These are phyloP conservation scores for Daldinia caldariorum DNA, from an alignment of 495 filamentous ascomycete genomes.

Conservation along the genomic window DNA sequence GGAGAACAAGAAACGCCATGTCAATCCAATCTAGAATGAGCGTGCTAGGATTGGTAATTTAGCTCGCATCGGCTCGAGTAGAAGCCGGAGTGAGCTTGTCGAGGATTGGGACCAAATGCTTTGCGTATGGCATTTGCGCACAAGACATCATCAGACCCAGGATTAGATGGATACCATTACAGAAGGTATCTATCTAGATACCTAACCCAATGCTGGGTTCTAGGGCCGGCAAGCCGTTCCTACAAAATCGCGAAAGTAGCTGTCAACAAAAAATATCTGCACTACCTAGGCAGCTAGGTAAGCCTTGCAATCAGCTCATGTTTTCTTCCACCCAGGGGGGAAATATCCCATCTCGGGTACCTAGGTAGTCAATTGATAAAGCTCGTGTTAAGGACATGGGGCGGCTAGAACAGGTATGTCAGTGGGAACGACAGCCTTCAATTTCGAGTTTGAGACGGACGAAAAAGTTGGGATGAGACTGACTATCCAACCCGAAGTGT, in stretches of 20 bases:
- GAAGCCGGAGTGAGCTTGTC: slow-evolving; percentile 37
- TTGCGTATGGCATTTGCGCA: slow-evolving; percentile 15
- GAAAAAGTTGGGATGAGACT: slow-evolving; percentile 48
- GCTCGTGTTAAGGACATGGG: slow-evolving; percentile 25
- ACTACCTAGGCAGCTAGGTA: too few species aligned
- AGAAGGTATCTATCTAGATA: too few species aligned
- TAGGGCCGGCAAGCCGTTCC: slow-evolving; percentile 37
- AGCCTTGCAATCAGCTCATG: slow-evolving; percentile 34
- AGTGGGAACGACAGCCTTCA: slow-evolving; percentile 36
- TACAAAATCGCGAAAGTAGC: background rate
- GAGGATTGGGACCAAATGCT: slow-evolving; percentile 30
- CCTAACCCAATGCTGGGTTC: slow-evolving; percentile 19
- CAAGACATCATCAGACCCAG: slow-evolving; percentile 37
- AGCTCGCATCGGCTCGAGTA: slow-evolving; percentile 35
- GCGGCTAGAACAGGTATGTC: background rate
- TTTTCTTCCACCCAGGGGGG: slow-evolving; percentile 8
- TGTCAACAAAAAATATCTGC: too few species aligned
- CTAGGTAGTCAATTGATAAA: slow-evolving; percentile 8
- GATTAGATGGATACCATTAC: slow-evolving; percentile 19
- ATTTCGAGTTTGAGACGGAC: slow-evolving; percentile 37
- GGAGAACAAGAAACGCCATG: slow-evolving; percentile 30
- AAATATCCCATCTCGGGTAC: slow-evolving; percentile 19
- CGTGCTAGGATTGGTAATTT: background rate
- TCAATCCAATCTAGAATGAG: slow-evolving; percentile 29
- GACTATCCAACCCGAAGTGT: slow-evolving; percentile 45